Base-by-base conservation (phyloP, 495 filamentous ascomycete genomes). In the Aspergillus incahuasiensis region DNA sequence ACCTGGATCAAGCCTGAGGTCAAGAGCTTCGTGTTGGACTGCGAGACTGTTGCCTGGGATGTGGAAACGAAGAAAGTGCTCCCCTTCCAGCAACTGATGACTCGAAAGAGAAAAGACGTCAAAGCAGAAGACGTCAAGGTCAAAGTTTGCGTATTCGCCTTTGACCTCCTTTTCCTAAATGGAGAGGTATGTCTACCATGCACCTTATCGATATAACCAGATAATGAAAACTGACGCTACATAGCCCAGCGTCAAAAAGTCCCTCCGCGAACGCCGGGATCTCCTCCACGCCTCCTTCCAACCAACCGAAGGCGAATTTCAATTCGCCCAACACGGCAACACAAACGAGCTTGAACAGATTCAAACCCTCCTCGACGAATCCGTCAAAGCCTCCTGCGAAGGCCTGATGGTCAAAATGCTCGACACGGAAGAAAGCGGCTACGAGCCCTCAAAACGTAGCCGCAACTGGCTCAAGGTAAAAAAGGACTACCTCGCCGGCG, bases 321-420 rank as follows among this genome's bases (percentile, higher is more conserved):
- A 85, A 6, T 96, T 96, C 59, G 94, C 94, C 11, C 90, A 91
- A 39, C 84, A 74, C 60, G 92, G 90, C 70, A 81, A 97, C 65
- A 91, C 89, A n/a, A 86, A 83, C 56, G 88, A 94, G 35, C 76
- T 97, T 13, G 92, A 97, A 24, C 89, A 95, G 63, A 97, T 98
- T 50, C 91, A 96, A 67, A 79, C 74, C 19, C 85, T 98, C 62
- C 82, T 98, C 8, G 94, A 98, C 55, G 92, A 97, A 19, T 88
- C 84, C 60, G 88, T 97, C 56, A 96, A 96, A 71, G 89, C 91
- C 8, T 91, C 89, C 0, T 98, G 94, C 63, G 94, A 98, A 74
- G 94, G 94, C 5, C 74, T 98, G 32, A 98, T 98, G 94, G 94
- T 98, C 11, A 98, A 98, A 74, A 98, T 97, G 92, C 74, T 98